A percentile compares a stretch with the other conserved stretches of the same genome.
These are phyloP conservation scores for Candida dajiaensis DNA, from an alignment of 805 yeast genomes.

Conservation along the genomic window DNA sequence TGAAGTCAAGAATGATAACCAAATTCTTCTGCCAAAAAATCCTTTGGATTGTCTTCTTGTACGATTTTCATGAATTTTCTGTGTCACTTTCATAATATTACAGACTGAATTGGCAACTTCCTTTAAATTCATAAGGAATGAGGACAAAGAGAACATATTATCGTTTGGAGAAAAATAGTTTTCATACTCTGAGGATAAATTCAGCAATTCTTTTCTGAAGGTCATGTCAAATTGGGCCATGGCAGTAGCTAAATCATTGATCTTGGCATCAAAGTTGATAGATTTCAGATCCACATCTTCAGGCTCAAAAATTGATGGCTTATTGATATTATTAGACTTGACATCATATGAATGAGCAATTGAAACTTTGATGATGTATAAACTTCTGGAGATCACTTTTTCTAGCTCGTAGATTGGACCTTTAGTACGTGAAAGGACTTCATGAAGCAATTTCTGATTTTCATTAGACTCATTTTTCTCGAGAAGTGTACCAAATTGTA, in stretches of 20 bases:
- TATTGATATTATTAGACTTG: conserved; percentile 1
- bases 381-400: conserved; percentile 26
- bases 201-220: conserved; percentile 29
- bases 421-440: conserved; percentile 26
- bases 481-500: conserved; percentile 32
- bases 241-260: conserved; percentile 24
- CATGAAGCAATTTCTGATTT: conserved; percentile 26
- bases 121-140: conserved; percentile 42
- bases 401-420: conserved; percentile 30
- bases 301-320: conserved; percentile 9
- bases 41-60: conserved; percentile 29
- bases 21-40: conserved; percentile 32
- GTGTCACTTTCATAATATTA: conserved; percentile 26
- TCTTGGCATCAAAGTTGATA: conserved; percentile 22
- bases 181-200: conserved; percentile 19
- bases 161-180: conserved; percentile 38
- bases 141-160: conserved; percentile 43
- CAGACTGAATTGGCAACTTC: conserved; percentile 30
- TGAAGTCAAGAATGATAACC: conserved; percentile 37
- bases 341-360: conserved; percentile 39
- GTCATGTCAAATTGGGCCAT: conserved; percentile 29
- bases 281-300: conserved; percentile 17
- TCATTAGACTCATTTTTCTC: conserved; percentile 18
- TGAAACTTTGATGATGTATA: conserved; percentile 27
- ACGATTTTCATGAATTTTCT: conserved; percentile 27